Evolutionary conservation across 2,329 filamentous ascomycete species (phyloP), one percentile per base, ranked within the genome.

Genomic region (Lecanicillium sp.): DNA sequence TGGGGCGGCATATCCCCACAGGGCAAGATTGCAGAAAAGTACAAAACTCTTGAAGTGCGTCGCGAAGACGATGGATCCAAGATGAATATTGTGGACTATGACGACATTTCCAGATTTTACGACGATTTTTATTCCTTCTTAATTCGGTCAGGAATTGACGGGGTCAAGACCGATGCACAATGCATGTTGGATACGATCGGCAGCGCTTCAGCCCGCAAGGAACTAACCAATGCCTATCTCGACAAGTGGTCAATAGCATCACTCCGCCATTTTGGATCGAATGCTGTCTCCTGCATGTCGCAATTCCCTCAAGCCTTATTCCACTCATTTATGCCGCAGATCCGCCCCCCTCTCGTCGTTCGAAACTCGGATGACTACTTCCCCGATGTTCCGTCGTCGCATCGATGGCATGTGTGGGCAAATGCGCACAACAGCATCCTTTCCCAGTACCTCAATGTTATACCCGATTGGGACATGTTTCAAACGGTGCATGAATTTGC

Each of bases 291-390:
- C 3, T 97, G 93, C 80, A 97, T 97, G 90, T 93, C 90, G 0
- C 87, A 93, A 64, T 78, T 84, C 3, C 93, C 93, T 0, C 85
- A 90, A 49, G 83, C 91, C 15, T 73, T 97, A 9, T 96, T 95
- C 67, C 82, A 90, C 61, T 85, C 84, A 1, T 87, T 94, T 56
- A 71, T 95, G 20, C 86, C 86, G 1, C 79, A 74, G n/a, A 87
- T 85, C 61, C 81, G 82, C 42, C 87, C 87, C 0, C 73, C 80
- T 0, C 74, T 94, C 20, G 72, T 90, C 0, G 78, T 90, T 15
- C 85, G 93, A 39, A 97, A 94, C 67, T 94, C 87, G 1, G 90
- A 84, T 54, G 87, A 97, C 66, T 98, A 90, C 73, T 96, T 94
- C 64, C 93, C 93, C 0, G 80, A 90, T 37, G 78, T 90, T 4